A percentile compares a stretch with the other conserved stretches of the same genome.
Conservation (phyloP, 441 rosid genomes). For the Theobroma grandiflorum region DNA sequence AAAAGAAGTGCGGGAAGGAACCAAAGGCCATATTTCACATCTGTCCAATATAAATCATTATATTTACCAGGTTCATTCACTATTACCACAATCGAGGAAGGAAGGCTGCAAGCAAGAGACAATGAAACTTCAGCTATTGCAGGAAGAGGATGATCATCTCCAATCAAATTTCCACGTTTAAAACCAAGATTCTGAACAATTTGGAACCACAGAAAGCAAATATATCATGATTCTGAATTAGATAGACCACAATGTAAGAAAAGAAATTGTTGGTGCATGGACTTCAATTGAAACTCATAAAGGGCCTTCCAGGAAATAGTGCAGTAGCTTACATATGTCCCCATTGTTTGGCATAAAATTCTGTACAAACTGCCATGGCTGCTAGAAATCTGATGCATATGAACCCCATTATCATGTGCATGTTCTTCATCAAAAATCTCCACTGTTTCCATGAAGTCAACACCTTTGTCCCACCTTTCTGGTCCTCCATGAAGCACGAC, state of each 20-base stretch:
- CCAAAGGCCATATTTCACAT: constrained; percentile 20
- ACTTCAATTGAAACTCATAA: constrained; percentile 14
- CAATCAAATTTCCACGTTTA: constrained; percentile 87
- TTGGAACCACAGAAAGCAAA: constrained; percentile 36
- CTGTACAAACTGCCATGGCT: constrained; percentile 53
- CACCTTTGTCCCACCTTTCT: constrained; percentile 76
- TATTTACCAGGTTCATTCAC: constrained; percentile 92
- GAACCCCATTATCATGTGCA: constrained; percentile 48
- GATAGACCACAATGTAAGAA: constrained; percentile 5
- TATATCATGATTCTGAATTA: constrained; percentile 28
- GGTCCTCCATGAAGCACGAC: constrained; percentile 88
- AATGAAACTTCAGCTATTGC: constrained; percentile 69
- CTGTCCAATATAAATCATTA: not conserved
- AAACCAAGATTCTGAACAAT: constrained; percentile 71
- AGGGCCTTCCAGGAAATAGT: constrained; percentile 19
- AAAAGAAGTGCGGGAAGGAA: not conserved
- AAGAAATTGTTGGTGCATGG: not conserved
- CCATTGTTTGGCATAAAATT: constrained; percentile 71
- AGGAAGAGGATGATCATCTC: constrained; percentile 86
- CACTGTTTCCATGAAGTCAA: constrained; percentile 64
- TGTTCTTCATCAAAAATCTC: constrained; percentile 54
- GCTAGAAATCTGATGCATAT: constrained; percentile 51
- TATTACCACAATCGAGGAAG: constrained; percentile 74
- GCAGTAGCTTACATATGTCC: constrained; percentile 72
- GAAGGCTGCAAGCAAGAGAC: constrained; percentile 72